Evolutionary conservation across 192 early-diverging fungal genomes (phyloP).

Genomic region (Chytriomyces sp.): DNA sequence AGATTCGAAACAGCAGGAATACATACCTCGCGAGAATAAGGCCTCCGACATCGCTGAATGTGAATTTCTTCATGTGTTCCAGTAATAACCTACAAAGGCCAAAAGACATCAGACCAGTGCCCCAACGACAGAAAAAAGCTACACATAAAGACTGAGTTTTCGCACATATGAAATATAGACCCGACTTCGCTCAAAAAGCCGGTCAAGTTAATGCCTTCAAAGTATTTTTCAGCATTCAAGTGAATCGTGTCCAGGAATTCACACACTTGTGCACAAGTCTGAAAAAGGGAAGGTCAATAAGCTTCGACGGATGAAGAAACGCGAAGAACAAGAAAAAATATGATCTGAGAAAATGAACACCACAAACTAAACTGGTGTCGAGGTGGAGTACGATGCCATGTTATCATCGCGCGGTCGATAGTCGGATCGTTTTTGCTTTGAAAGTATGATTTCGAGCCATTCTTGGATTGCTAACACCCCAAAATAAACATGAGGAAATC

Average conservation of each 20-base stretch:
- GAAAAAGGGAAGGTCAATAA: slow-evolving; percentile 2
- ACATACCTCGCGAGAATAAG: slow-evolving; percentile 83
- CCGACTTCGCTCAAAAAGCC: slow-evolving; percentile 82
- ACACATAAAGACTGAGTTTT: neutral
- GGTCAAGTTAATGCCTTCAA: slow-evolving; percentile 80
- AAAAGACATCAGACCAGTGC: slow-evolving; percentile 12
- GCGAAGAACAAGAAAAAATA: neutral
- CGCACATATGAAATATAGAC: slow-evolving; percentile 76
- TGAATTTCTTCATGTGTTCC: slow-evolving; percentile 91
- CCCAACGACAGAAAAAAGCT: slow-evolving; percentile 8
- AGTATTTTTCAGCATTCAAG: slow-evolving; percentile 58
- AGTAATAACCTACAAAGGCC: slow-evolving; percentile 68
- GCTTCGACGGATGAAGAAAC: too few species aligned
- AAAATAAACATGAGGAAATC: slow-evolving; percentile 34
- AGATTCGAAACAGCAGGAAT: neutral
- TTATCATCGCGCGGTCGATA: slow-evolving; percentile 91
- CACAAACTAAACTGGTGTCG: slow-evolving; percentile 39
- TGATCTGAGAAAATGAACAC: neutral
- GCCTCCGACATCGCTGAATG: slow-evolving; percentile 84
- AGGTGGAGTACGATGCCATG: slow-evolving; percentile 46
- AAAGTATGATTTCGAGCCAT: slow-evolving; percentile 72
- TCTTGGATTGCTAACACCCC: slow-evolving; percentile 65
- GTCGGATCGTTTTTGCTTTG: slow-evolving; percentile 86
- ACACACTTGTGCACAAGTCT: slow-evolving; percentile 80
- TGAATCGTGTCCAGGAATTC: slow-evolving; percentile 78